A percentile compares a stretch with the other conserved stretches of the same genome.
These are phyloP conservation scores for Pachyrhizus erosus DNA, from an alignment of 306 rosid species.

Conservation along the genomic window DNA sequence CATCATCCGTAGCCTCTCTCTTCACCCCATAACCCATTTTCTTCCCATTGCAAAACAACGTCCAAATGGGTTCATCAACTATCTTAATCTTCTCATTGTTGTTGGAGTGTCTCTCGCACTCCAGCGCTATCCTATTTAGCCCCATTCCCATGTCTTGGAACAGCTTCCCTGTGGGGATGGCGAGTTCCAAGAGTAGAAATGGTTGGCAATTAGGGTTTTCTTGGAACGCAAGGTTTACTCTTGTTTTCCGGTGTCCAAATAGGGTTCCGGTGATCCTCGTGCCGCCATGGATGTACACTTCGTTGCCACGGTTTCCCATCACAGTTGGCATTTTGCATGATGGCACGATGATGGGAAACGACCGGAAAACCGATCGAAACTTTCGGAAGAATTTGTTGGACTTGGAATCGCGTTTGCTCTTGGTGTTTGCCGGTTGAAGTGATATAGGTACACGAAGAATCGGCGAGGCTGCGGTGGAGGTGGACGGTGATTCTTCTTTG, in stretches of 20 bases:
- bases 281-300: constrained; percentile 63
- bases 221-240: constrained; percentile 76
- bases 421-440: constrained; percentile 70
- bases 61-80: constrained; percentile 80
- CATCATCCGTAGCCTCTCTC: constrained; percentile 76
- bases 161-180: constrained; percentile 65
- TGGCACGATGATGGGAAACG: constrained; percentile 77
- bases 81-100: constrained; percentile 59
- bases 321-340: constrained; percentile 59
- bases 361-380: constrained; percentile 61
- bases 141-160: constrained; percentile 84
- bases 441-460: constrained; percentile 37
- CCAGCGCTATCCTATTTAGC: constrained; percentile 70
- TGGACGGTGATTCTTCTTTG: not conserved
- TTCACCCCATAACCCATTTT: constrained; percentile 80
- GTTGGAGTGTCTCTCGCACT: constrained; percentile 64
- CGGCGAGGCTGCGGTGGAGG: not conserved
- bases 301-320: constrained; percentile 35
- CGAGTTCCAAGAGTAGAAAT: constrained; percentile 67
- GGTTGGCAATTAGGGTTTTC: constrained; percentile 71
- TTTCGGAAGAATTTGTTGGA: constrained; percentile 50
- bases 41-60: constrained; percentile 74
- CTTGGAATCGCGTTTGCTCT: constrained; percentile 43
- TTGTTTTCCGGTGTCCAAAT: constrained; percentile 65
- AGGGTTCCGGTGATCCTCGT: constrained; percentile 75